Base-by-base conservation (phyloP, 495 filamentous ascomycete species). In the Aspergillus ellipticus region DNA sequence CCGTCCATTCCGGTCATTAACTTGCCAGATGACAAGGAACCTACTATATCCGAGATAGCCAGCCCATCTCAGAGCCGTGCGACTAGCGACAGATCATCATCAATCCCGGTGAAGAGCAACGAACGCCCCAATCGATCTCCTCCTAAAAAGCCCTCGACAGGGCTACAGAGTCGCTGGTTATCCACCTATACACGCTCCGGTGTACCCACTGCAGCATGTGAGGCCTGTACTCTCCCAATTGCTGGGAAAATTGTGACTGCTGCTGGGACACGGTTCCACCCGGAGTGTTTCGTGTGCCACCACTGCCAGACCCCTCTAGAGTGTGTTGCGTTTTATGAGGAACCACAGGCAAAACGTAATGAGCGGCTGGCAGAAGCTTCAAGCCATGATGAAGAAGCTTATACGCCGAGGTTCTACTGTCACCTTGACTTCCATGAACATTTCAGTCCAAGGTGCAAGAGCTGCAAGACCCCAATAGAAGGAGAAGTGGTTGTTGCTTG, bases 401-500 rank as follows among this genome's bases (percentile, higher is more conserved):
- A 82, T 0, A 72, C 78, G 2, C 73, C 89, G 49, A 86, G 92
- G 24, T 97, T 97, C 78, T 99, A 89, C 74, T 99, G 94, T 74
- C 95, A 97, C 69, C 82, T 99, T 19, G 94, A 99, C 75, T 99
- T 92, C 80, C 94, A 99, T 68, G 94, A 99, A 65, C 73, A 89
- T 35, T 97, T 89, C 69, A 92, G 89, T 51, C 94, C 94, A 16
- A 84, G 90, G 39, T 99, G 94, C 75, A 93, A 93, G 74, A 91
- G 86, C 72, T 99, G 94, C 79, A 94, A 89, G 73, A 99, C 94
- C 22, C 94, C 94, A n/a, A 99, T 99, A 63, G 89, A 97, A 67
- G 90, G 91, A 41, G 93, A 97, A 74, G 89, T 97, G 39, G 84
- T 96, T 11, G 85, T 97, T 37, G 94, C 94, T 3, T 89, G 94